Evolutionary conservation across 2,329 filamentous ascomycete genomes (phyloP), one percentile per base, ranked within the genome.

Genomic region (Diaporthe helianthi): DNA sequence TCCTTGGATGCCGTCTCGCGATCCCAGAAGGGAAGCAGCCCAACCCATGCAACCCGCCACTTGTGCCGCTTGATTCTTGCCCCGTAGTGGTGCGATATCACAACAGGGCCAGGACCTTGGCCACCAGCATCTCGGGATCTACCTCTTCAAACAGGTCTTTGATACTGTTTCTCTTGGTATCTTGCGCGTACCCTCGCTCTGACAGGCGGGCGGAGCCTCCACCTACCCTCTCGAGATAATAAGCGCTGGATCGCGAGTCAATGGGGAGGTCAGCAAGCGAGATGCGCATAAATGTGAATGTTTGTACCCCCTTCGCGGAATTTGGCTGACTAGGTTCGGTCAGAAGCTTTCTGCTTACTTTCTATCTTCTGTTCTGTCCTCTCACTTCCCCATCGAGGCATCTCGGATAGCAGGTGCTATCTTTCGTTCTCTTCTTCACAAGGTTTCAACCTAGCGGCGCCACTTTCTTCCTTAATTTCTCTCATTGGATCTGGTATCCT

Each of bases 131-230:
- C 53, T 53, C 55, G 47, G 65, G 64, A 67, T 69, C 68, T 55
- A 66, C 68, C 54, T 63, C 51, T 54, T 69, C 68, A 69, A 69
- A 69, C 68, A 58, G 64, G 26, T 49, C 10, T 33, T 47, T 29
- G 38, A 58, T 38, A 52, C 64, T 17, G 26, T 46, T 63, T 49
- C 44, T 55, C 53, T 55, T 51, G n/a, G 63, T 55, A 41, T 58
- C 60, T 60, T 47, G 53, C 61, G 61, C 26, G 46, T 65, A 65
- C 49, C 61, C 31, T 53, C 51, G 52, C 31, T 24, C 15, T 47
- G 41, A 61, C 41, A 29, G 22, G 65, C 24, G 15, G n/a, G 26
- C 22, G 29, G 19, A 29, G 54, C 53, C 24, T 41, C 46, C 46
- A 36, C 22, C 46, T 46, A 41, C 19, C 53, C 44, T 22, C 47